phyloP scores from a whole-genome alignment of 768 basidiomycete species.

The Galerina sulciceps region DNA sequence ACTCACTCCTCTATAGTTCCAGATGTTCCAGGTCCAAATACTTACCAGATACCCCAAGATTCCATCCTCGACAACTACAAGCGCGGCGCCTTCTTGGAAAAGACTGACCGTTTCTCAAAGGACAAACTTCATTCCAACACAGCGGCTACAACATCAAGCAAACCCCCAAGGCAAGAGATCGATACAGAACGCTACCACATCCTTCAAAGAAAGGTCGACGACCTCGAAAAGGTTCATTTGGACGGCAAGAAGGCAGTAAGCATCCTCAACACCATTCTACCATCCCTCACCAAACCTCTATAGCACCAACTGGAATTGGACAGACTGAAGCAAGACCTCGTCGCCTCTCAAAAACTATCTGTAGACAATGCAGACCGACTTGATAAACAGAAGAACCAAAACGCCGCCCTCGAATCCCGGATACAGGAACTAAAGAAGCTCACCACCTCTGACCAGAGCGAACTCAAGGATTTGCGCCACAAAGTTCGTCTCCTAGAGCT shows the following conservation, averaged over 20 bases:
- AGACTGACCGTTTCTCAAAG: conserved; percentile 52
- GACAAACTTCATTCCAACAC: conserved; percentile 33
- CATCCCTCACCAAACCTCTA: neutral
- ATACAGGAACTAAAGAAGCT: conserved; percentile 64
- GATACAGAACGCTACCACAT: conserved; percentile 52
- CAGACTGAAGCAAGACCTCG: conserved; percentile 59
- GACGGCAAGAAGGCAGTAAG: conserved; percentile 71
- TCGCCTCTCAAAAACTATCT: conserved; percentile 47
- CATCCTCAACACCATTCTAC: neutral
- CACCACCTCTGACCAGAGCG: conserved; percentile 52
- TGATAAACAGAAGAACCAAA: conserved; percentile 70
- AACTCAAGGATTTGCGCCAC: conserved; percentile 63
- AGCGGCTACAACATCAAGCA: conserved; percentile 24
- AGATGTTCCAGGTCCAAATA: conserved; percentile 57
- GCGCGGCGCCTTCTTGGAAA: conserved; percentile 62
- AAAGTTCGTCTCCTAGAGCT: conserved; percentile 64
- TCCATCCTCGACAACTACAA: conserved; percentile 56
- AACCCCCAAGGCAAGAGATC: conserved; percentile 22
- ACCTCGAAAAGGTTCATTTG: conserved; percentile 62
- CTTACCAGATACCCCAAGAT: conserved; percentile 48
- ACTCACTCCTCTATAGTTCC: conserved; percentile 35
- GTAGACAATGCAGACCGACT: conserved; percentile 55
- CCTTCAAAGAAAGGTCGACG: conserved; percentile 67
- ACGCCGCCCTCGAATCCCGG: conserved; percentile 57
- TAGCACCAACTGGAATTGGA: conserved; percentile 70